A percentile compares a stretch with the other conserved stretches of the same genome.
phyloP scores from a whole-genome alignment of 805 yeast species.

The Cyberlindnera veronae region DNA sequence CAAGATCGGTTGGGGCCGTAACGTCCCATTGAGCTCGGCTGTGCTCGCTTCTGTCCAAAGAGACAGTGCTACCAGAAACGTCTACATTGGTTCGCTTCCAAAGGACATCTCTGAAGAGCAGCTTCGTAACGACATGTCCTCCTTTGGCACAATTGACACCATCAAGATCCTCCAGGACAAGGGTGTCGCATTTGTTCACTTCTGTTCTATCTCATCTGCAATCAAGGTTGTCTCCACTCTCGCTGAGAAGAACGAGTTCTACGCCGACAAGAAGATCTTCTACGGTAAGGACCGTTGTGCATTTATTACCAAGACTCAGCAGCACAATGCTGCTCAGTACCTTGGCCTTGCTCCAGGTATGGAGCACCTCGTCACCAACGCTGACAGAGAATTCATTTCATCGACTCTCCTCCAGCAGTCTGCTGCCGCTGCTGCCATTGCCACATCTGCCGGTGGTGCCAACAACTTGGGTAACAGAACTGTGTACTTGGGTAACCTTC shows the following conservation, averaged over 20 bases:
- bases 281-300: slow-evolving; percentile 96
- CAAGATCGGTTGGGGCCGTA: slow-evolving; percentile 91
- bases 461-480: slow-evolving; percentile 91
- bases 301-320: slow-evolving; percentile 90
- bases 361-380: slow-evolving; percentile 73
- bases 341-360: slow-evolving; percentile 87
- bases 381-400: slow-evolving; percentile 55
- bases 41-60: slow-evolving; percentile 74
- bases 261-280: slow-evolving; percentile 73
- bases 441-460: slow-evolving; percentile 91
- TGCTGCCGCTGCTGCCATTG: slow-evolving; percentile 97
- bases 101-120: slow-evolving; percentile 65
- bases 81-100: slow-evolving; percentile 78
- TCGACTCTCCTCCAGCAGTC: slow-evolving; percentile 86
- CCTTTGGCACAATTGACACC: slow-evolving; percentile 82
- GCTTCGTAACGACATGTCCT: slow-evolving; percentile 59
- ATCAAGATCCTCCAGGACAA: slow-evolving; percentile 76
- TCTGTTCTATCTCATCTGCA: slow-evolving; percentile 82
- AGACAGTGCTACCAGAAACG: slow-evolving; percentile 92
- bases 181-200: slow-evolving; percentile 89
- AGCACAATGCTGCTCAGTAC: slow-evolving; percentile 95
- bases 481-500: slow-evolving; percentile 85
- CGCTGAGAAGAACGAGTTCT: slow-evolving; percentile 60
- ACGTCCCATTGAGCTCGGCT: slow-evolving; percentile 67
- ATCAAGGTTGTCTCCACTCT: slow-evolving; percentile 77